Base-by-base conservation (phyloP, 768 basidiomycete genomes). In the Neoboletus magnificus region DNA sequence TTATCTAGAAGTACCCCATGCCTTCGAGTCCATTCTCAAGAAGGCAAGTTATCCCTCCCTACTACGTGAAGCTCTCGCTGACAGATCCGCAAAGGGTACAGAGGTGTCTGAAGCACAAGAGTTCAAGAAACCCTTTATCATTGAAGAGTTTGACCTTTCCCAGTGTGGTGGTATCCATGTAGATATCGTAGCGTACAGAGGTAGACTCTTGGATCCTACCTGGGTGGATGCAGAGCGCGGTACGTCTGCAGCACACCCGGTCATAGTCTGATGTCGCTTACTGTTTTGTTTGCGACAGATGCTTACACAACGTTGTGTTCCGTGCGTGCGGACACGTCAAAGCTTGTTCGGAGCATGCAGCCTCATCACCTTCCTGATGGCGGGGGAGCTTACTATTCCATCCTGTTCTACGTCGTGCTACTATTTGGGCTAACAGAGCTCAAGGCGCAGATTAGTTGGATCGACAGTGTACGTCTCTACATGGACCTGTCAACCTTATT, bases 371-470 rank as follows among this genome's bases (percentile, higher is more conserved):
- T 61, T 30, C 59, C 59, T 1, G 58, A 33, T 29, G 58, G 48
- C 1, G 58, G 30, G 2, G 51, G 52, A 25, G 55, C 58, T 22
- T 60, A 61, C 4, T 60, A 60, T 42, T 47, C 58, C 23, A 60
- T 60, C 23, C 4, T 60, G 29, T 55, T 60, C n/a, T 57, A 67
- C 25, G 63, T 83, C 13, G 69, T 82, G n/a, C 55, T 83, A 13
- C 65, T 77, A 1, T 81, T 83, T 54, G 82, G 81, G 1, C 60
- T 78, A 32, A 82, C 80, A 12, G 82, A 83, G 50, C 58, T 82
- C 50, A 76, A 76, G 63, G 80, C 81, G 0, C 77, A 80, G 48
- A 73, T 82, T n/a, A 69, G 72, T 10, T 83, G 81, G 79, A 64
- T 65, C 7, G 52, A 60, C 23, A 18, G 73, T 30, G 79, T 79